A percentile compares a stretch with the other conserved stretches of the same genome.
These are phyloP conservation scores for Candida corydali DNA, from an alignment of 805 yeast species.

Conservation along the genomic window DNA sequence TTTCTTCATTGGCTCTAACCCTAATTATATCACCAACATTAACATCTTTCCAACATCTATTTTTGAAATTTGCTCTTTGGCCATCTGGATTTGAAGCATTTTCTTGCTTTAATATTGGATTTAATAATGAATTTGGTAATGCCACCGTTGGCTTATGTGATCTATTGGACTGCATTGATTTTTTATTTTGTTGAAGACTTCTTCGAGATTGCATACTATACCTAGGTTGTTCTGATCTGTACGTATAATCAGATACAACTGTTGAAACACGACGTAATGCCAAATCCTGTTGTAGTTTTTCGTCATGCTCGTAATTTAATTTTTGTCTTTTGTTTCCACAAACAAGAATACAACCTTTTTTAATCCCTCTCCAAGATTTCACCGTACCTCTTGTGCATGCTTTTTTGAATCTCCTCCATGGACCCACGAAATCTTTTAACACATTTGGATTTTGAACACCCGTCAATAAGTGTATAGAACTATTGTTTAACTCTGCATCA, in stretches of 20 bases:
- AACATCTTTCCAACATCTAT: conserved; percentile 64
- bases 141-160: conserved; percentile 10
- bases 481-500: conserved; percentile 67
- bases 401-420: conserved; percentile 71
- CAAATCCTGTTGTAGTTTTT: conserved; percentile 20
- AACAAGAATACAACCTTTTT: conserved; percentile 16
- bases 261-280: conserved; percentile 36
- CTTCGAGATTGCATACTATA: conserved; percentile 5
- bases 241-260: conserved; percentile 29
- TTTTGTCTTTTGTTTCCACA: conserved; percentile 24
- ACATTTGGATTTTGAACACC: conserved; percentile 60
- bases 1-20: conserved; percentile 68
- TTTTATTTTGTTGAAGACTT: conserved; percentile 1
- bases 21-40: conserved; percentile 71
- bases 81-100: conserved; percentile 6
- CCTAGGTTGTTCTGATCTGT: conserved; percentile 8
- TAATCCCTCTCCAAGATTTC: conserved; percentile 16
- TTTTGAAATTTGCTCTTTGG: conserved; percentile 28
- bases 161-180: conserved; percentile 7
- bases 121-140: conserved; percentile 17
- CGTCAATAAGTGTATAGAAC: conserved; percentile 52
- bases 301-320: conserved; percentile 21
- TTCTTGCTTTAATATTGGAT: conserved; percentile 13
- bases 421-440: conserved; percentile 45
- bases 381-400: conserved; percentile 32